Evolutionary conservation across 2,329 filamentous ascomycete genomes (phyloP), one percentile per base, ranked within the genome.

Genomic region (Epichloe sylvatica): DNA sequence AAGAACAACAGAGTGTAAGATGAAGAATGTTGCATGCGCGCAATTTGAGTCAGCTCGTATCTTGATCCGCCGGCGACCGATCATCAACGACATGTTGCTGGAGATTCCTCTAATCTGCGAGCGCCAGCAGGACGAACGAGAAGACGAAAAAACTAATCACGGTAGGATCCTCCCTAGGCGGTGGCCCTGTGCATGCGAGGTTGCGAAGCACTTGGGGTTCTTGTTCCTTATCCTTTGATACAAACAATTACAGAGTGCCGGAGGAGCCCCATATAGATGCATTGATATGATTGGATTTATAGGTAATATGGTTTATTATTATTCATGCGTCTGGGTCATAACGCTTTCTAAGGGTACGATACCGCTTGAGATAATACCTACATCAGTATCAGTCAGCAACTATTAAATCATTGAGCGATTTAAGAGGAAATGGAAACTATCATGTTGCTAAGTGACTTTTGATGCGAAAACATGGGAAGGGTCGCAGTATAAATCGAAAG

Each of bases 341-440:
- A 62, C 87, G 76, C 69, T 92, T 83, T 61, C 84, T 82, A 60
- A 96, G 70, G 25, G 86, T 81, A 58, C 91, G 83, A 70, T 96
- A 96, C 64, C 86, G 79, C 72, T 94, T 95, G 60, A 96, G 73
- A 70, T 92, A 94, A 67, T 94, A 94, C 64, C 87, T 94, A 64
- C 46, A 42, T 21, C 12, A 30, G 7, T 4, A 5, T 15, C 12
- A 19, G 49, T 54, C 37, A 52, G 54, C 42, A 11, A 30, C 38
- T 13, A 43, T 30, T 21, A 6, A 25, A 8, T 8, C 34, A 12
- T 3, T 2, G 21, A 45, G 23, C 19, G 17, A 23, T 33, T 17
- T 12, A 15, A 40, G n/a, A 33, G 35, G 15, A 8, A 33, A 49
- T 7, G 38, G 25, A 15, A 34, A 23, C 21, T 9, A 30, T 8